Evolutionary conservation across 305 asterid genomes (phyloP).

Genomic region (Andrographis paniculata): DNA sequence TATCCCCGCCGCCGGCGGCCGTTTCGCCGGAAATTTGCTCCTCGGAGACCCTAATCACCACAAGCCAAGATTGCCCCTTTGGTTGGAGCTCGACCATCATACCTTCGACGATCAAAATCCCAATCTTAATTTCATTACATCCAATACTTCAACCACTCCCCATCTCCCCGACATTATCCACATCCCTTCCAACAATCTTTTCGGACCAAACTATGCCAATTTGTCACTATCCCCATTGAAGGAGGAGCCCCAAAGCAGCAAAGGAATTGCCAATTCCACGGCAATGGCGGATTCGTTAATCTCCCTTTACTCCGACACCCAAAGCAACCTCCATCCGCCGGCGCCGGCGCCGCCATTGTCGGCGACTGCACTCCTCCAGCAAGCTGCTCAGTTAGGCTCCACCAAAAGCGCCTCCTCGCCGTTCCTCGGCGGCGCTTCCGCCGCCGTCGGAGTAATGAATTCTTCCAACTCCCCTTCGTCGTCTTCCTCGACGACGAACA

Average conservation of each 20-base stretch:
- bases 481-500: constrained; percentile 24
- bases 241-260: constrained; percentile 40
- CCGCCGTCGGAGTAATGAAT: constrained; percentile 48
- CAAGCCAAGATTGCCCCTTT: constrained; percentile 35
- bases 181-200: constrained; percentile 22
- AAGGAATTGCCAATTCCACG: constrained; percentile 10
- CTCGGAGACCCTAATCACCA: no score
- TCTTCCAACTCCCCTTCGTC: constrained; percentile 31
- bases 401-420: constrained; percentile 50
- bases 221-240: constrained; percentile 37
- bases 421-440: constrained; percentile 28
- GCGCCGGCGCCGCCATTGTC: constrained; percentile 53
- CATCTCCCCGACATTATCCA: constrained; percentile 25
- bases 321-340: constrained; percentile 16
- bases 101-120: constrained; percentile 26
- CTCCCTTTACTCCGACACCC: constrained; percentile 33
- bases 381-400: constrained; percentile 86
- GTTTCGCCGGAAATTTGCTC: constrained; percentile 19
- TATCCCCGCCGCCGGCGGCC: constrained; percentile 10
- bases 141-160: no score
- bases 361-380: constrained; percentile 83
- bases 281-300: constrained; percentile 33
- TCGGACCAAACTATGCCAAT: constrained; percentile 31
- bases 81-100: constrained; percentile 34
- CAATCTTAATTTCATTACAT: constrained; percentile 24